A percentile compares a stretch with the other conserved stretches of the same genome.
phyloP scores from a whole-genome alignment of 2,329 filamentous ascomycete genomes.

The Mariannaea elegans region DNA sequence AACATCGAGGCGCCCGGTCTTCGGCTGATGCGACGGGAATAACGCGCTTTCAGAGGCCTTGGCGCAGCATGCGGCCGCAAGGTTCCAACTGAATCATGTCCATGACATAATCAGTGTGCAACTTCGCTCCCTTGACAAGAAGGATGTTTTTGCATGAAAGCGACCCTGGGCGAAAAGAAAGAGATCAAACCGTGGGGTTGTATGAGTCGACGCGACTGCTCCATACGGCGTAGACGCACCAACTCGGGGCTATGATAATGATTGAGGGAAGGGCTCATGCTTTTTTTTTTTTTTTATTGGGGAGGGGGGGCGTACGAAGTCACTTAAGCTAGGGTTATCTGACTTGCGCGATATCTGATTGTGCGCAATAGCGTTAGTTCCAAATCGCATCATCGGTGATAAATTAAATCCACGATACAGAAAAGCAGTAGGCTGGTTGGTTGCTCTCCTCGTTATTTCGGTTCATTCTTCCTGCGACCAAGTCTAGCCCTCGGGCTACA shows the following conservation, averaged over 20 bases:
- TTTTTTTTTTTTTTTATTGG: too few species aligned
- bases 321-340: too few species aligned
- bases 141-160: too few species aligned
- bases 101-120: not conserved
- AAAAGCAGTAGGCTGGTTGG: not conserved
- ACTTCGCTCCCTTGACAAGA: not conserved
- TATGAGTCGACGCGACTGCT: too few species aligned
- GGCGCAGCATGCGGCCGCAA: slow-evolving; percentile 13
- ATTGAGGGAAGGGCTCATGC: too few species aligned
- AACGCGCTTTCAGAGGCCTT: slow-evolving; percentile 17
- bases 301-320: too few species aligned
- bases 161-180: too few species aligned
- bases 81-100: slow-evolving; percentile 3
- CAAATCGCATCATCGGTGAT: slow-evolving; percentile 18
- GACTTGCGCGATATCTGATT: slow-evolving; percentile 4
- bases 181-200: too few species aligned
- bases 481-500: not conserved
- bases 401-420: not conserved
- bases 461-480: slow-evolving; percentile 3
- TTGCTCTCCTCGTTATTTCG: not conserved
- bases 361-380: slow-evolving; percentile 7
- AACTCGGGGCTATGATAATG: too few species aligned
- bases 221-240: too few species aligned
- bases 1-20: slow-evolving; percentile 2
- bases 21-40: slow-evolving; percentile 26